A percentile compares a stretch with the other conserved stretches of the same genome.
Evolutionary conservation across 2,329 filamentous ascomycete species (phyloP).

Genomic region (Penicillium sp.): DNA sequence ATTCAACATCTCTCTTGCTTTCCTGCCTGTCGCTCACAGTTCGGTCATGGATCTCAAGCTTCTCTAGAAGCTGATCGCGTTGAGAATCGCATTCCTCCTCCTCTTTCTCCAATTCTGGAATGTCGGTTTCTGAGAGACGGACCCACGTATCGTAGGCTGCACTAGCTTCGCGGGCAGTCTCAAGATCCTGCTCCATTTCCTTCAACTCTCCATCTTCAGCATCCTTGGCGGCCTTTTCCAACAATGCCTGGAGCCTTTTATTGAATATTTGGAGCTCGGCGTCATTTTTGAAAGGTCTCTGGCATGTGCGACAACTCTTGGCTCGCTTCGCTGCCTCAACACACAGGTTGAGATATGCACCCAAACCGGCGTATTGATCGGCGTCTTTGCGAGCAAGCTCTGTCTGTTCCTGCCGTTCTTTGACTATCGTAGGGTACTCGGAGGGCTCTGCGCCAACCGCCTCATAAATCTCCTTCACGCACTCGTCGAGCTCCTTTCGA

Average conservation of each 20-base stretch:
- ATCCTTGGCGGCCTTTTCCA: slow-evolving; percentile 53
- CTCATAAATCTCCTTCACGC: slow-evolving; percentile 62
- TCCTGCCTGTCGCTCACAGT: slow-evolving; percentile 62
- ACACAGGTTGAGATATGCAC: slow-evolving; percentile 70
- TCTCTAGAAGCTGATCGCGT: slow-evolving; percentile 58
- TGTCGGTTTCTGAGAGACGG: slow-evolving; percentile 65
- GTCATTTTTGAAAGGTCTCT: slow-evolving; percentile 63
- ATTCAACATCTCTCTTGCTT: slow-evolving; percentile 71
- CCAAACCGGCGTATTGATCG: slow-evolving; percentile 66
- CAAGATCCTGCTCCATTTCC: slow-evolving; percentile 62
- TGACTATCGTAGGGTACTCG: slow-evolving; percentile 54
- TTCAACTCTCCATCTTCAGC: slow-evolving; percentile 63
- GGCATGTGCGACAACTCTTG: slow-evolving; percentile 75
- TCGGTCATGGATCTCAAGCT: slow-evolving; percentile 68
- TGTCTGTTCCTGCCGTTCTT: slow-evolving; percentile 52
- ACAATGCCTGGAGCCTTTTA: slow-evolving; percentile 62
- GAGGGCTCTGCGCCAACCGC: slow-evolving; percentile 54
- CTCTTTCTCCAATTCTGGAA: slow-evolving; percentile 68
- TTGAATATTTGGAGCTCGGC: slow-evolving; percentile 63
- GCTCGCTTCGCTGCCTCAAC: slow-evolving; percentile 65
- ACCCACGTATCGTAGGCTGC: slow-evolving; percentile 73
- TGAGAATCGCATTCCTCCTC: slow-evolving; percentile 62
- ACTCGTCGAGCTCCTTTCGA: slow-evolving; percentile 60
- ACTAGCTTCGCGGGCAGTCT: slow-evolving; percentile 62
- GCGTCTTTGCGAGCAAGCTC: slow-evolving; percentile 62